These are phyloP conservation scores for Phytophthora syringae DNA, from an alignment of 352 stramenopile genomes.

Conservation along the genomic window DNA sequence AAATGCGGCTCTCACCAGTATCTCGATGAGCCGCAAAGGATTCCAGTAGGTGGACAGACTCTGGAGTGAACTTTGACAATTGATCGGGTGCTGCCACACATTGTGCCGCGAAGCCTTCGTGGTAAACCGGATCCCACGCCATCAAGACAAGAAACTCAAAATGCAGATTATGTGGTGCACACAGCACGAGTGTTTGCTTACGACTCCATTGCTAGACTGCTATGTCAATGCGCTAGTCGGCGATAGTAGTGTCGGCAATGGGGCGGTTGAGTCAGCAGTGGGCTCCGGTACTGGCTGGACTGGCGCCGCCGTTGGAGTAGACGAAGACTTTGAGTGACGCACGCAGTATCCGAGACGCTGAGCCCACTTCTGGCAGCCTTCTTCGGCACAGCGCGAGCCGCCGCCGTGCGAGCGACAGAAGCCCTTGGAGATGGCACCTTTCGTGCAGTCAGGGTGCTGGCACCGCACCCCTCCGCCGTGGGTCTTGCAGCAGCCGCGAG, in stretches of 20 bases:
- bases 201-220: slow-evolving; percentile 7
- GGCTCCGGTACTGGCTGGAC: slow-evolving; percentile 7
- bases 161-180: slow-evolving; percentile 17
- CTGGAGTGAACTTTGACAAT: slow-evolving; percentile 37
- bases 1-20: slow-evolving; percentile 35
- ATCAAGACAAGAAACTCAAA: slow-evolving; percentile 2
- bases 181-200: slow-evolving; percentile 7
- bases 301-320: slow-evolving; percentile 13
- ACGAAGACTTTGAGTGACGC: slow-evolving; percentile 63
- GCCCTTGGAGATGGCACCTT: slow-evolving; percentile 87
- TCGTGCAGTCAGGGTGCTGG: slow-evolving; percentile 75
- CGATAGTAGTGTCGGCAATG: slow-evolving; percentile 7
- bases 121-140: slow-evolving; percentile 23
- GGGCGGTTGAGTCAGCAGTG: neutral
- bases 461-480: slow-evolving; percentile 88
- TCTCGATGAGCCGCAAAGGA: slow-evolving; percentile 43
- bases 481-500: slow-evolving; percentile 86
- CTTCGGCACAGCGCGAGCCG: slow-evolving; percentile 74
- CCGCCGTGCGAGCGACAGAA: slow-evolving; percentile 86
- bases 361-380: slow-evolving; percentile 75
- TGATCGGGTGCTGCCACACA: slow-evolving; percentile 37
- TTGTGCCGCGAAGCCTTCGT: slow-evolving; percentile 41
- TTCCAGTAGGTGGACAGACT: slow-evolving; percentile 32
- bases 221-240: slow-evolving; percentile 11
- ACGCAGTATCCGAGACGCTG: slow-evolving; percentile 80